Percentiles rank a stretch among this genome's conserved stretches.
Evolutionary conservation across 495 filamentous ascomycete species (phyloP).

Genomic region (Bryoglossum gracile): DNA sequence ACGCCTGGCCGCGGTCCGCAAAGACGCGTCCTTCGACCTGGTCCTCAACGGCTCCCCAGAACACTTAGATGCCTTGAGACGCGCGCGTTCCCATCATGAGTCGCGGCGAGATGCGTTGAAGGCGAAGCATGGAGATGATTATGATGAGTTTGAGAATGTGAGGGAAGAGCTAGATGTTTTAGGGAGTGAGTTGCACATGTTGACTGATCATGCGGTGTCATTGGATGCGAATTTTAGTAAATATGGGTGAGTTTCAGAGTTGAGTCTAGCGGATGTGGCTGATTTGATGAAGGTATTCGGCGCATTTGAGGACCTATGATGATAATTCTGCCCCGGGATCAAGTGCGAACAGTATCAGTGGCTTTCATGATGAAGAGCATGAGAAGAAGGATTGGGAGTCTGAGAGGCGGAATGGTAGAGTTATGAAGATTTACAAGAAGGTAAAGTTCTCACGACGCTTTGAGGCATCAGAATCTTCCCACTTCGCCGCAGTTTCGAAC

Average conservation of each 20-base stretch:
- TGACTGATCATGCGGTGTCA: slow-evolving; percentile 42
- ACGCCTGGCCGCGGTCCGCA: slow-evolving; percentile 30
- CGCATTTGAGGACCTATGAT: slow-evolving; percentile 41
- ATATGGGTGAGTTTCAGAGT: slow-evolving; percentile 41
- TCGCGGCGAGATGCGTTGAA: slow-evolving; percentile 34
- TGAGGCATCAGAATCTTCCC: not conserved
- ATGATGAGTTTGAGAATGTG: slow-evolving; percentile 46
- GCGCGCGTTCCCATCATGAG: slow-evolving; percentile 43
- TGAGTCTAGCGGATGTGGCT: no score
- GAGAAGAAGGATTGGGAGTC: slow-evolving; percentile 36
- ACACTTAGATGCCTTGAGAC: slow-evolving; percentile 43
- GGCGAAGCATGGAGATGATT: slow-evolving; percentile 35
- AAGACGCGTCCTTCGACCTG: slow-evolving; percentile 40
- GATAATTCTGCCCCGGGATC: slow-evolving; percentile 7
- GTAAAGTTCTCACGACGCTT: slow-evolving; percentile 3
- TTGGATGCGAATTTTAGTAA: slow-evolving; percentile 50
- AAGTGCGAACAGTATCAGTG: slow-evolving; percentile 26
- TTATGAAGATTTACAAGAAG: slow-evolving; percentile 46
- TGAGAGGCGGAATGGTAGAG: slow-evolving; percentile 33
- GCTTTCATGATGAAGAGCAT: slow-evolving; percentile 26
- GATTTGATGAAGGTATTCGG: no score
- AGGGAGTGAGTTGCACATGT: slow-evolving; percentile 41
- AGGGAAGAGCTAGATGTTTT: slow-evolving; percentile 40
- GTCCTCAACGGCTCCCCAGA: slow-evolving; percentile 47
- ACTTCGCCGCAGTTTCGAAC: not conserved